A percentile compares a stretch with the other conserved stretches of the same genome.
Evolutionary conservation across 2,329 filamentous ascomycete genomes (phyloP).

Genomic region (Neurospora sp.): DNA sequence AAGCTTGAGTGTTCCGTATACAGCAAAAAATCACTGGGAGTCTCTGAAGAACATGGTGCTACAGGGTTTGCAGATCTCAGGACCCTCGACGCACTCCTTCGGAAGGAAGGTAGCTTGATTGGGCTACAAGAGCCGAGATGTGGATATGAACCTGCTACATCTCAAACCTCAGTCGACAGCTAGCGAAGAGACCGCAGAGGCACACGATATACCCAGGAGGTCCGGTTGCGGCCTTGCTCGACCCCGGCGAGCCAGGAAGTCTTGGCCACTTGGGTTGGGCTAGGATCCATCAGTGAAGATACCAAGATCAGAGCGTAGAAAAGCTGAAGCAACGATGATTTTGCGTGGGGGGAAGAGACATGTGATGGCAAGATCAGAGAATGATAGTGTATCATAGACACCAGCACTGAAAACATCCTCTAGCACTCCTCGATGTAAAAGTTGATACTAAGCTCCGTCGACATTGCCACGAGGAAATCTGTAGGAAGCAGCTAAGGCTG

Average conservation of each 20-base stretch:
- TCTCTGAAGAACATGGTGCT: not conserved
- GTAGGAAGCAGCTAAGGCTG: not conserved
- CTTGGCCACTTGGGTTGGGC: not conserved
- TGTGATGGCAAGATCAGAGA: not conserved
- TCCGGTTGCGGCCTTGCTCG: not conserved
- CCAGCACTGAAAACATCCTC: not conserved
- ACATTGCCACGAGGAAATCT: not conserved
- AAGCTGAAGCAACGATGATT: not conserved
- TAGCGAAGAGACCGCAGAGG: not conserved
- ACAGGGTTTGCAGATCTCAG: not conserved
- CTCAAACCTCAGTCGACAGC: not conserved
- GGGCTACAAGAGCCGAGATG: not conserved
- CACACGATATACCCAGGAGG: not conserved
- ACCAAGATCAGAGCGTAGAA: not conserved
- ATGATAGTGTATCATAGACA: not conserved
- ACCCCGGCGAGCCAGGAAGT: not conserved
- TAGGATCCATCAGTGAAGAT: not conserved
- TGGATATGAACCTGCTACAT: not conserved
- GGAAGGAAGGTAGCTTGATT: not conserved
- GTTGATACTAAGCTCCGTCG: not conserved
- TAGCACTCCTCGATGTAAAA: not conserved
- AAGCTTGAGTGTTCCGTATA: not conserved
- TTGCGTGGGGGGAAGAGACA: not conserved
- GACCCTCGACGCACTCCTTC: not conserved
- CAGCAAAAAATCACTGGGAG: not conserved